Base-by-base conservation (phyloP, 2,329 filamentous ascomycete genomes). In the Trichoderma lentiforme region DNA sequence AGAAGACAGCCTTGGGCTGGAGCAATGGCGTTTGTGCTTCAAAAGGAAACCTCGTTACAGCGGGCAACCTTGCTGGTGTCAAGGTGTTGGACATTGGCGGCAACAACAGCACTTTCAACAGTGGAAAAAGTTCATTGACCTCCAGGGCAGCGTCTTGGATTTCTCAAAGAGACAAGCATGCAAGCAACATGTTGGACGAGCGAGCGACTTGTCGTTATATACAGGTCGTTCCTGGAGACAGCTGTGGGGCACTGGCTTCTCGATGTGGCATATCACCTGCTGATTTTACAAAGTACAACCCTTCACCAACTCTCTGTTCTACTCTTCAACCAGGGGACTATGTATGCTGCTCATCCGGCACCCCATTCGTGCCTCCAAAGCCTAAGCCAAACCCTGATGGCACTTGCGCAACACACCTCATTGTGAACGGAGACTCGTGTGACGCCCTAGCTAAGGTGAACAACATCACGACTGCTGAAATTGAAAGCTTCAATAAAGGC, bases 281-380 rank as follows among this genome's bases (percentile, higher is more conserved):
- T 3, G n/a, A 21, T 30, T 60, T 60, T 62, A 78, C 73, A 15
- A 79, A 81, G 65, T 83, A 79, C 74, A 86, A 86, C 73, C 77
- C 47, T 77, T 82, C n/a, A 36, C 51, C 58, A 6, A 65, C 53
- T 15, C 75, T 82, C 0, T 84, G 82, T 68, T 74, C 77, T 3
- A 78, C 72, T 0, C 76, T 86, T 1, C 64, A 69, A 5, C 74
- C 76, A 0, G 78, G 77, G n/a, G 77, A 82, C 73, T 76, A 73
- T 34, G 80, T 83, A 0, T 84, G 82, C 75, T 84, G 82, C 70
- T 78, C 77, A 11, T 26, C 75, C 0, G 83, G 83, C 1, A 76
- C 74, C 0, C 47, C 47, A 1, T 74, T 83, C 7, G 21, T 24
- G 2, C 32, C 36, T 1, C 32, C 24, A 0, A 74, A 68, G 1